Percentiles rank a stretch among this genome's conserved stretches.
Evolutionary conservation across 164 flowering plant species (phyloP).

Genomic region (Annona cherimola): DNA sequence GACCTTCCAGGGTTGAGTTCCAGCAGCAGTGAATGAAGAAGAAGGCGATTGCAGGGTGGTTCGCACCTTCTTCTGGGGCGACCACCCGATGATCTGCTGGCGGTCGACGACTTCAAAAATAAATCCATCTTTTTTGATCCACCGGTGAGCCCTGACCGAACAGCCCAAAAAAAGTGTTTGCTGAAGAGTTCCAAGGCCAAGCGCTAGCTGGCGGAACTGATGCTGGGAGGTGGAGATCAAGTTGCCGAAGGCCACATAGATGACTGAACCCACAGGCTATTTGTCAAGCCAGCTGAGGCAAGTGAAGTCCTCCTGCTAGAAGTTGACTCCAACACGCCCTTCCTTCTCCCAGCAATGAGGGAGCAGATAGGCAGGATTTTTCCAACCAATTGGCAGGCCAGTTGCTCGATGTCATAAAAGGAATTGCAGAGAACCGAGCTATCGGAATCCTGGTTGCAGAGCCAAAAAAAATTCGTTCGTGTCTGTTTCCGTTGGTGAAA

Average conservation of each 20-base stretch:
- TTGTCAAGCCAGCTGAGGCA: conserved; percentile 6
- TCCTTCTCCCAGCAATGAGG: neutral
- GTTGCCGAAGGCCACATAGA: conserved; percentile 4
- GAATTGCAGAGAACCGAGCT: conserved; percentile 38
- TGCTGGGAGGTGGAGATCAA: neutral
- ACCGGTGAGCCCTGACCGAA: conserved; percentile 2
- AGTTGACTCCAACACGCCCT: neutral
- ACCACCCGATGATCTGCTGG: conserved; percentile 7
- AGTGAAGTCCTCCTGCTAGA: conserved; percentile 6
- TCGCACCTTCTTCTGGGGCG: conserved; percentile 20
- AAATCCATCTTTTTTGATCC: conserved; percentile 2
- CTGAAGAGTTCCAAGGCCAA: conserved; percentile 2
- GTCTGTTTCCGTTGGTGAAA: conserved; percentile 20
- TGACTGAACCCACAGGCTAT: neutral
- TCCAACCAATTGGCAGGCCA: neutral
- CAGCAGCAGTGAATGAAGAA: conserved; percentile 20
- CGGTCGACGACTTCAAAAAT: neutral
- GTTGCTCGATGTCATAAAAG: conserved; percentile 26
- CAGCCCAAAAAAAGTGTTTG: neutral
- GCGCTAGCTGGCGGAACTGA: neutral
- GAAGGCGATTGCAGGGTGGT: conserved; percentile 20
- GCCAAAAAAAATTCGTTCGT: conserved; percentile 21
- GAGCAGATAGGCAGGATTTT: conserved; percentile 4
- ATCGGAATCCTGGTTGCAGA: conserved; percentile 4
- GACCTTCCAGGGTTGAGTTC: conserved; percentile 19